Conservation (phyloP, 108 stramenopile genomes). For the Pseudonitzschia multistriata region DNA sequence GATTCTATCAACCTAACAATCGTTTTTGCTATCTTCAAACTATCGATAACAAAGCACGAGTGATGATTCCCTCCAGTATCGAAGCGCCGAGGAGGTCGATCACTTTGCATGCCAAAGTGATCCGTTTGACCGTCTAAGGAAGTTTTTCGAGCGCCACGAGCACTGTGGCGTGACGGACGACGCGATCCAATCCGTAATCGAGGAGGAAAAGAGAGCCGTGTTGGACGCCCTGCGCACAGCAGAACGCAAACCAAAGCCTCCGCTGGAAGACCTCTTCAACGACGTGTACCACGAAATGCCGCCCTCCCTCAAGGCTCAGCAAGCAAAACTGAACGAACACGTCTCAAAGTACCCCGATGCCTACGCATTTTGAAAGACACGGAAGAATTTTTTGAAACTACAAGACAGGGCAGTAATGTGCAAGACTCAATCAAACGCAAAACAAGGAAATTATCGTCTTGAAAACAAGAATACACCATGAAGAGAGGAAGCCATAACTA, state of each 20-base stretch:
- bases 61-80: constrained; percentile 93
- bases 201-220: constrained; percentile 78
- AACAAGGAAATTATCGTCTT: too few relatives aligned
- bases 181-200: constrained; percentile 47
- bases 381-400: too few relatives aligned
- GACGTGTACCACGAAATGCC: constrained; percentile 96
- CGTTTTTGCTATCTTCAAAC: not conserved
- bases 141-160: constrained; percentile 67
- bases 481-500: too few relatives aligned
- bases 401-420: too few relatives aligned
- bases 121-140: constrained; percentile 76
- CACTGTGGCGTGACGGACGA: constrained; percentile 59
- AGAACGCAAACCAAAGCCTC: constrained; percentile 79
- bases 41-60: constrained; percentile 58
- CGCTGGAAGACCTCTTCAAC: constrained; percentile 76
- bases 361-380: constrained; percentile 24
- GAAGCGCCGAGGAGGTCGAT: constrained; percentile 76
- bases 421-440: too few relatives aligned
- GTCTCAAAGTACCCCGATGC: constrained; percentile 62
- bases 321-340: constrained; percentile 64
- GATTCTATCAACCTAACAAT: not conserved
- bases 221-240: constrained; percentile 85
- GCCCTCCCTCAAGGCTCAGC: constrained; percentile 79
- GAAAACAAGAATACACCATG: too few relatives aligned
- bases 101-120: constrained; percentile 56